A percentile compares a stretch with the other conserved stretches of the same genome.
Evolutionary conservation across 495 filamentous ascomycete genomes (phyloP).

Genomic region (Hyaloscypha finlandica): DNA sequence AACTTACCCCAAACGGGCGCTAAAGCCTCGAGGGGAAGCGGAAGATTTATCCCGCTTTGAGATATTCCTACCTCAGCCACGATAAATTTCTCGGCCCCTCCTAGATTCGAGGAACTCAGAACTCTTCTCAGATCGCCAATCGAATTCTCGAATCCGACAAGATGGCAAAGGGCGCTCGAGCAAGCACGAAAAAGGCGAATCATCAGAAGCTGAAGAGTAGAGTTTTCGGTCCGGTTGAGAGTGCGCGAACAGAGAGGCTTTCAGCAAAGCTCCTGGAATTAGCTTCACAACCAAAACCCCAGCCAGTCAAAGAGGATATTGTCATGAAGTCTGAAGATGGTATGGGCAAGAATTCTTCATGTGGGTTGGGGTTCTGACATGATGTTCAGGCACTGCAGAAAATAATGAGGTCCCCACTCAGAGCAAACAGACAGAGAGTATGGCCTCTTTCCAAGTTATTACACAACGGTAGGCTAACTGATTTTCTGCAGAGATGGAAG

Average conservation of each 20-base stretch:
- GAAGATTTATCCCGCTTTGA: background rate
- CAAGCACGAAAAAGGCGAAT: conserved; percentile 77
- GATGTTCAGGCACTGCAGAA: conserved; percentile 5
- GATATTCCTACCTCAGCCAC: background rate
- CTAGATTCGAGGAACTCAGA: conserved; percentile 1
- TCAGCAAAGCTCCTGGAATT: conserved; percentile 79
- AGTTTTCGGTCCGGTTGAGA: conserved; percentile 78
- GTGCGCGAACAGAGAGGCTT: conserved; percentile 73
- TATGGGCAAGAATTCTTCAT: conserved; percentile 27
- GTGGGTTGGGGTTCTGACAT: conserved; percentile 4
- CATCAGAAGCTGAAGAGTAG: conserved; percentile 70
- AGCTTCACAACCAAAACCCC: conserved; percentile 64
- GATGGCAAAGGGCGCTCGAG: conserved; percentile 84
- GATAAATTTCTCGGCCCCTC: background rate
- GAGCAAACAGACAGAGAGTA: conserved; percentile 27
- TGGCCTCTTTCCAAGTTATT: background rate
- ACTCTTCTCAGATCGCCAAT: background rate
- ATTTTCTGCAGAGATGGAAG: conserved; percentile 43
- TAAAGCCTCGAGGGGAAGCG: background rate
- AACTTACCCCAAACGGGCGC: background rate
- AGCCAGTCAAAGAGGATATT: conserved; percentile 32
- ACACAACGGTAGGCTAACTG: conserved; percentile 3
- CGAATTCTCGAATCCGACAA: conserved; percentile 29
- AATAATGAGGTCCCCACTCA: conserved; percentile 4
- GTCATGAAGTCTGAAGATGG: conserved; percentile 38